Base-by-base conservation (phyloP, 805 yeast species). In the Nakazawaea sp. region DNA sequence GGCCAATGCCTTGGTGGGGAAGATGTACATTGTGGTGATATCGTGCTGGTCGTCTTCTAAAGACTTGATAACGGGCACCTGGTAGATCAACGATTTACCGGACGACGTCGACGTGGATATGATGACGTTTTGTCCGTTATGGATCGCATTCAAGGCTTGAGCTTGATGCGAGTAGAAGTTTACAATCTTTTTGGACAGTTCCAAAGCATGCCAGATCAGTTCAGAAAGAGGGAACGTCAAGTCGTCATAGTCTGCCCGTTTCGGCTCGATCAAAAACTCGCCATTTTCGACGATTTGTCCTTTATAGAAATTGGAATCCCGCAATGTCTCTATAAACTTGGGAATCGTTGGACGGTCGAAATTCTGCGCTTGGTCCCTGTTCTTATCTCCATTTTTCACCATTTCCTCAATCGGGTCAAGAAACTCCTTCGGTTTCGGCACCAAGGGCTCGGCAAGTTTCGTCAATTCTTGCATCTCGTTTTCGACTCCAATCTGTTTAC, bases 1-100 rank as follows among this genome's bases (percentile, higher is more conserved):
- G 0, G 99, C 97, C 35, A 92, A 64, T 0, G 99, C 98, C 52
- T 92, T 92, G 0, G 99, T 92, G 2, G 99, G 99, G 49, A 92
- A 92, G 10, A 92, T 78, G 49, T 83, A 88, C 65, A 94, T 66
- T 8, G 96, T 83, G 0, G 95, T 84, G 4, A 72, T 48, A 23
- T 60, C 61, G 9, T 61, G 60, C 30, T 53, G 65, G 21, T 34
- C 38, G 8, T 52, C 48, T 30, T 72, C 66, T 35, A 68, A 58
- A 35, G 61, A 67, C 35, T 68, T 63, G 8, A 89, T 53, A 2
- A 90, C 84, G 0, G 97, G 95, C 2, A 88, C 58, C 56, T 92
- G 98, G 51, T 89, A 92, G 20, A 92, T 84, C 43, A 92, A 63
- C 0, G 97, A 89, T 50, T 92, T 92, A 33, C 99, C 99, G 0